Base-by-base conservation (phyloP, 345 rosid genomes). In the Psidium friedrichsthalianum region DNA sequence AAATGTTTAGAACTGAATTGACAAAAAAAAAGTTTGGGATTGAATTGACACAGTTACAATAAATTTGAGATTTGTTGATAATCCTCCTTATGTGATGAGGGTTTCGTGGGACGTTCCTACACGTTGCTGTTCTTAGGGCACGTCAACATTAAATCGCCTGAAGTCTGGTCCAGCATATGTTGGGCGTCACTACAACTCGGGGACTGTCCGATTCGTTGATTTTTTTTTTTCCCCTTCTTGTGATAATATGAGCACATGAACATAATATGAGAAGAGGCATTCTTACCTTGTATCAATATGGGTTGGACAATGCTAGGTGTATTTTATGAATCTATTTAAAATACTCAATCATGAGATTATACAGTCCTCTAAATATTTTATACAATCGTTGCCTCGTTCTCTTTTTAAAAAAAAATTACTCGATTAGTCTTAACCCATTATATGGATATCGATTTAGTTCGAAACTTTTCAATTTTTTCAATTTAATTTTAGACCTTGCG, bases 391-490 rank as follows among this genome's bases (percentile, higher is more conserved):
- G 7, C 74, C 10, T 61, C 42, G 29, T 3, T 29, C 32, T 20
- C 36, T 59, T 12, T 58, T 58, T n/a, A n/a, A n/a, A 49, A n/a
- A n/a, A 27, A 59, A 27, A 59, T 13, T 59, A 27, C 15, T 36
- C 36, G 3, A 36, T 36, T 3, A 36, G 2, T 59, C 8, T 2
- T 14, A 59, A 13, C 7, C 6, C 25, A 59, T 27, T 13, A 6
- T 59, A 27, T 2, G 2, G 0, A 59, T 27, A 8, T 2, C 18
- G 29, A 20, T 27, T 61, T 0, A 6, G 9, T 14, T 2, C 3
- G 1, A 61, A 27, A 61, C 4, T 4, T 27, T 1, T 1, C 1
- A 61, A 59, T 14, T 61, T 61, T 61, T 0, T 2, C 3, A 27
- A 27, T 13, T 27, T 27, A 61, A 27, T 27, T 20, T 5, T 61